Conservation (phyloP, 495 filamentous ascomycete species). For the Zalerion maritima region DNA sequence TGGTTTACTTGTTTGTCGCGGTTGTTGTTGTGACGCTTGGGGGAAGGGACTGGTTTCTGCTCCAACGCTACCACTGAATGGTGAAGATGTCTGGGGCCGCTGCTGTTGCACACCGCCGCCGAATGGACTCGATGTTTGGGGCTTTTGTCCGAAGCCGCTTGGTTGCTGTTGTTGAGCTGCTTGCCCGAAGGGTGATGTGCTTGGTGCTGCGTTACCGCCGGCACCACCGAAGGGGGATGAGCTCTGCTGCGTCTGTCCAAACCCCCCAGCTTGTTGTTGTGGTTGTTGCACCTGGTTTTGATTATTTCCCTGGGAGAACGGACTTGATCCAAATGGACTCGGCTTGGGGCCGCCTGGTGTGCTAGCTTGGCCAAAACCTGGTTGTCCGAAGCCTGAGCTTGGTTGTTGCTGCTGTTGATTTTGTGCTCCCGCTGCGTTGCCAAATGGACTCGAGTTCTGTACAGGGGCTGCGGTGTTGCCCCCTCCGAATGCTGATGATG, state of each 20-base stretch:
- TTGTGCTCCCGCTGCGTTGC: constrained; percentile 8
- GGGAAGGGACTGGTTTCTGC: not conserved
- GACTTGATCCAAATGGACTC: constrained; percentile 14
- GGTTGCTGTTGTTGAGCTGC: constrained; percentile 3
- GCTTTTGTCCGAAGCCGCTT: constrained; percentile 11
- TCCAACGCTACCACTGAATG: constrained; percentile 1
- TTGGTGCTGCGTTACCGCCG: constrained; percentile 3
- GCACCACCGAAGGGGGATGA: constrained; percentile 2
- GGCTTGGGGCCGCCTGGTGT: constrained; percentile 10
- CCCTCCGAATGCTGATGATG: constrained; percentile 12
- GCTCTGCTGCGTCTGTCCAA: constrained; percentile 9
- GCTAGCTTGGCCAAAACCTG: not conserved
- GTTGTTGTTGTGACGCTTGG: constrained; percentile 5
- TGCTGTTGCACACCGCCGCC: constrained; percentile 1
- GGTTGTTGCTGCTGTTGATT: constrained; percentile 4
- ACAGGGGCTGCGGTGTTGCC: constrained; percentile 17
- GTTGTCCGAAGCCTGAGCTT: not conserved
- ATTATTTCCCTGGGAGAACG: not conserved
- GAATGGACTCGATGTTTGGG: too few species aligned
- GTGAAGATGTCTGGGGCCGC: constrained; percentile 1
- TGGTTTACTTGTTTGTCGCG: constrained; percentile 2
- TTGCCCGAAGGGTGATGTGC: constrained; percentile 7
- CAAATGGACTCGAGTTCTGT: constrained; percentile 14
- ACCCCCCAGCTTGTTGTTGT: too few species aligned
- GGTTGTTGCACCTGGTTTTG: constrained; percentile 5